Evolutionary conservation across 768 basidiomycete genomes (phyloP), one percentile per base, ranked within the genome.

Genomic region (Paxillus ammoniavirescens): DNA sequence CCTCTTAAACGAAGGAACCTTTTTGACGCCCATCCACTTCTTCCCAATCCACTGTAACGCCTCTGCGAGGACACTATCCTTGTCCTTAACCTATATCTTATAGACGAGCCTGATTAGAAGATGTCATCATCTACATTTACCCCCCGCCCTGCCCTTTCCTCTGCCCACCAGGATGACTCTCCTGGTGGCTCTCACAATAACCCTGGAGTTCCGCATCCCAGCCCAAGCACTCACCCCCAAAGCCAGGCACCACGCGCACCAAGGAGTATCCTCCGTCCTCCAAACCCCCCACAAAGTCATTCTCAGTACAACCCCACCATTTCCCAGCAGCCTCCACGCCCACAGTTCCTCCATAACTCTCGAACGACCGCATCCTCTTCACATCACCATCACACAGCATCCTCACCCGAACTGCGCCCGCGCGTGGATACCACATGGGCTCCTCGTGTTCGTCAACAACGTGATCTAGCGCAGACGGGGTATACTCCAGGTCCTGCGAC

Each of bases 391-490:
- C 55, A 62, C n/a, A 67, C 60, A 10, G 56, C 59, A 13, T 61
- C 63, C 52, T 66, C 68, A 0, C 68, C 59, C 26, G 60, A 62
- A 41, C 54, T 56, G 41, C 56, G 58, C 42, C 60, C 62, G 38
- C 62, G 52, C 43, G 47, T 36, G 8, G 64, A 63, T 44, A 62
- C 46, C 54, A 33, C 60, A 42, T 62, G 61, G 61, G 54, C 57
- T 9, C 67, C 67, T 57, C 65, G 59, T 59, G 56, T 23, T 13
- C 59, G 57, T 41, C 44, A 54, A 18, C 54, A 59, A 10, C 30
- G 52, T 9, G 56, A 69, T 55, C 30, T n/a, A 14, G 14, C 53
- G 41, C 55, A 53, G 28, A 35, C 43, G 1, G 42, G 9, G 1
- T 51, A 50, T 13, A 2, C 49, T 21, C 18, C 56, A 13, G 23